Percentiles rank a stretch among this genome's conserved stretches.
These are phyloP conservation scores for Botrytis galanthina DNA, from an alignment of 2,329 filamentous ascomycete genomes.

Conservation along the genomic window DNA sequence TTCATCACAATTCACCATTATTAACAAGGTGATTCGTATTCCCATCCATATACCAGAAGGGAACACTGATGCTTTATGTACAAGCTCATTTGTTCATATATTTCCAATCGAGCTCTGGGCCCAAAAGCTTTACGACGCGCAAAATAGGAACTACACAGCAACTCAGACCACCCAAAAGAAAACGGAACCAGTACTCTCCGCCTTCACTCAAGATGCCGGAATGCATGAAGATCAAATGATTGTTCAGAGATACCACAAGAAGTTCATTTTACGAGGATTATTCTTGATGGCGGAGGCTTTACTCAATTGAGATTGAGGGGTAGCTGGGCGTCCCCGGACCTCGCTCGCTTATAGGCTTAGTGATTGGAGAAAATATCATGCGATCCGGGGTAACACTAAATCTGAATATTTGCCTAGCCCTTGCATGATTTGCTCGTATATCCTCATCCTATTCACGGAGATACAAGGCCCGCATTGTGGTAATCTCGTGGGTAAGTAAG, in stretches of 20 bases:
- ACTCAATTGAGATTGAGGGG: not conserved
- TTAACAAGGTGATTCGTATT: not conserved
- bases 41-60: not conserved
- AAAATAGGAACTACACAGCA: not conserved
- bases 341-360: not conserved
- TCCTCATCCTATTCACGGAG: not conserved
- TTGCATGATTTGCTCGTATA: not conserved
- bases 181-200: not conserved
- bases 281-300: not conserved
- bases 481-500: not conserved
- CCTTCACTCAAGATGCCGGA: not conserved
- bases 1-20: not conserved
- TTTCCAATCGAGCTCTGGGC: not conserved
- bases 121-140: not conserved
- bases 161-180: not conserved
- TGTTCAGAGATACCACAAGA: not conserved
- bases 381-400: not conserved
- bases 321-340: not conserved
- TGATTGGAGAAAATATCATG: not conserved
- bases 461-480: conserved; percentile 2
- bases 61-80: not conserved
- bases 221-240: not conserved
- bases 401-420: not conserved
- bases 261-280: not conserved
- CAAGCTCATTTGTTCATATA: not conserved